Evolutionary conservation across 805 yeast species (phyloP).

Genomic region (Maudiozyma pseudohumilis): DNA sequence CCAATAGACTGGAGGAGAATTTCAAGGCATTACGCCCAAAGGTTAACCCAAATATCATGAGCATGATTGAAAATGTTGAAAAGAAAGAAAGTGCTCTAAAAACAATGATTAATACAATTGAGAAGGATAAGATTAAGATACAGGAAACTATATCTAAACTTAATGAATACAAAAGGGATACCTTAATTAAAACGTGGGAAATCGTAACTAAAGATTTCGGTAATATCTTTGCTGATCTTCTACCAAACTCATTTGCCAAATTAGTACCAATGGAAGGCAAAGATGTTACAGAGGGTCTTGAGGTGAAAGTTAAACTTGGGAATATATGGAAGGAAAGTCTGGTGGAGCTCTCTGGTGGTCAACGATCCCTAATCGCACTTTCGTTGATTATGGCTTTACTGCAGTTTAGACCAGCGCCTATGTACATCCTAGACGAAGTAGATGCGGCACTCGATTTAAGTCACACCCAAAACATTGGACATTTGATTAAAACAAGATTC

Average conservation of each 20-base stretch:
- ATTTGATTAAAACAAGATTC: constrained; percentile 86
- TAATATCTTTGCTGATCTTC: constrained; percentile 70
- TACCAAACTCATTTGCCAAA: constrained; percentile 86
- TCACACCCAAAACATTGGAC: constrained; percentile 97
- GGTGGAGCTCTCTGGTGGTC: constrained; percentile 95
- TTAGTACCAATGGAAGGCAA: constrained; percentile 70
- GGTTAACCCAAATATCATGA: constrained; percentile 80
- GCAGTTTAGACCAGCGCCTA: constrained; percentile 96
- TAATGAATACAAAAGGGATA: constrained; percentile 76
- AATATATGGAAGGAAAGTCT: constrained; percentile 92
- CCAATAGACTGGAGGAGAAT: constrained; percentile 45
- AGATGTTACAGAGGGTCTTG: constrained; percentile 83
- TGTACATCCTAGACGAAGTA: constrained; percentile 95
- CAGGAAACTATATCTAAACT: constrained; percentile 77
- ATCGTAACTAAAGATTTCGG: constrained; percentile 89
- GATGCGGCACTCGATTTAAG: constrained; percentile 96
- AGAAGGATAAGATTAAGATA: constrained; percentile 80
- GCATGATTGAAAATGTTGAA: constrained; percentile 84
- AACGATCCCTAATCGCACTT: constrained; percentile 85
- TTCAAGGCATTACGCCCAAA: constrained; percentile 65
- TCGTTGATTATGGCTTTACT: constrained; percentile 85
- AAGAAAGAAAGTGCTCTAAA: constrained; percentile 71
- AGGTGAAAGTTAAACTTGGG: constrained; percentile 83
- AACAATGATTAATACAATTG: constrained; percentile 76
- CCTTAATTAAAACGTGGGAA: constrained; percentile 73